A percentile compares a stretch with the other conserved stretches of the same genome.
phyloP scores from a whole-genome alignment of 2,329 filamentous ascomycete species.

The Xylariaceae sp. region DNA sequence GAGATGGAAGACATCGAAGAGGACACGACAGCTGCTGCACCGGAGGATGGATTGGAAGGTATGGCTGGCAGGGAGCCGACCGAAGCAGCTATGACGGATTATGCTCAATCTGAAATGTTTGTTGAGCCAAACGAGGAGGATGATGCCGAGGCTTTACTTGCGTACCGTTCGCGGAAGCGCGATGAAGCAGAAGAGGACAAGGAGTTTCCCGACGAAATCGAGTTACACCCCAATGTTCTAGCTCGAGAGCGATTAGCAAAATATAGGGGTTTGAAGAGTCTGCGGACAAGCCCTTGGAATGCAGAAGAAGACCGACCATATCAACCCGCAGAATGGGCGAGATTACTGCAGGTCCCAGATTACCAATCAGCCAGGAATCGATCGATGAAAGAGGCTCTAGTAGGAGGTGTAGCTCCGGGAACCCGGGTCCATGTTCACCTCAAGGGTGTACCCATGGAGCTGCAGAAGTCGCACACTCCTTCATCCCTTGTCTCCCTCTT shows the following conservation, averaged over 20 bases:
- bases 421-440: slow-evolving; percentile 80
- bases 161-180: slow-evolving; percentile 73
- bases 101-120: slow-evolving; percentile 91
- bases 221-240: slow-evolving; percentile 80
- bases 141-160: slow-evolving; percentile 70
- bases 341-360: slow-evolving; percentile 81
- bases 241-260: slow-evolving; percentile 80
- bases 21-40: slow-evolving; percentile 51
- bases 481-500: slow-evolving; percentile 68
- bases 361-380: slow-evolving; percentile 80
- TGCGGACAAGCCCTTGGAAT: slow-evolving; percentile 85
- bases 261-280: slow-evolving; percentile 88
- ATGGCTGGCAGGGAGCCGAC: slow-evolving; percentile 63
- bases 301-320: slow-evolving; percentile 80
- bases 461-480: slow-evolving; percentile 46
- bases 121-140: slow-evolving; percentile 79
- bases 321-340: slow-evolving; percentile 85
- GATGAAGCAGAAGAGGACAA: slow-evolving; percentile 84
- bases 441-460: slow-evolving; percentile 40
- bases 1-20: slow-evolving; percentile 39
- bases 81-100: slow-evolving; percentile 79
- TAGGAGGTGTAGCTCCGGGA: slow-evolving; percentile 82
- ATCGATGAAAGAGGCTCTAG: slow-evolving; percentile 73
- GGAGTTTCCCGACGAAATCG: slow-evolving; percentile 96
- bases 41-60: slow-evolving; percentile 80